phyloP scores from a whole-genome alignment of 106 monocot species.

The Allium sativum region DNA sequence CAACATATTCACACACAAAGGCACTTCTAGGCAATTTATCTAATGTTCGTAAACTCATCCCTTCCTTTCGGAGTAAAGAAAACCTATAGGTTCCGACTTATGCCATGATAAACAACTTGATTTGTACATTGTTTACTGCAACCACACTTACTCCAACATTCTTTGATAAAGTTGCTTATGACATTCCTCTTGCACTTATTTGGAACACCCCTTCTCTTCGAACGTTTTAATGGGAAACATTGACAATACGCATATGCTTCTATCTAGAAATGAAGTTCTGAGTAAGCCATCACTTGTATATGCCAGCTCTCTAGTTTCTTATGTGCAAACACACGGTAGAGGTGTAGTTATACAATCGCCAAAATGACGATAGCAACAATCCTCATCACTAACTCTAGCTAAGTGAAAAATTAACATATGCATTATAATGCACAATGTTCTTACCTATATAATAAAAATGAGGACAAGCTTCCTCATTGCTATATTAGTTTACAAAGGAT shows the following conservation, averaged over 20 bases:
- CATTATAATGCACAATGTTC: constrained; percentile 65
- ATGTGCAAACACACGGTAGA: constrained; percentile 70
- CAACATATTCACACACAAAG: constrained; percentile 89
- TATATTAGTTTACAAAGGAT: constrained; percentile 44
- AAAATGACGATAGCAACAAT: constrained; percentile 66
- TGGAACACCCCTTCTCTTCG: constrained; percentile 34
- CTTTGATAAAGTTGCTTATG: constrained; percentile 70
- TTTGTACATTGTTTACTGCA: constrained; percentile 76
- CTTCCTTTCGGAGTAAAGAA: constrained; percentile 47
- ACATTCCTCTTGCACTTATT: constrained; percentile 63
- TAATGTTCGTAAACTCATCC: constrained; percentile 66
- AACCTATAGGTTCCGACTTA: constrained; percentile 40
- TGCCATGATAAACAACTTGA: constrained; percentile 82
- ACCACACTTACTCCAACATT: constrained; percentile 93
- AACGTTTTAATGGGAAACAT: constrained; percentile 55
- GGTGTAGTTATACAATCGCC: constrained; percentile 54
- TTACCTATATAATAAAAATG: constrained; percentile 59
- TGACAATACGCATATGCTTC: constrained; percentile 52
- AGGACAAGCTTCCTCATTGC: constrained; percentile 28
- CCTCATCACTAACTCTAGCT: constrained; percentile 81
- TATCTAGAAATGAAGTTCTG: constrained; percentile 54
- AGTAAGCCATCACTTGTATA: constrained; percentile 55
- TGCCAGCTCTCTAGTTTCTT: constrained; percentile 67
- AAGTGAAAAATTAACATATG: constrained; percentile 69
- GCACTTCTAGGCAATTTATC: constrained; percentile 62